Conservation (phyloP, 768 basidiomycete species). For the Suillus lakei region DNA sequence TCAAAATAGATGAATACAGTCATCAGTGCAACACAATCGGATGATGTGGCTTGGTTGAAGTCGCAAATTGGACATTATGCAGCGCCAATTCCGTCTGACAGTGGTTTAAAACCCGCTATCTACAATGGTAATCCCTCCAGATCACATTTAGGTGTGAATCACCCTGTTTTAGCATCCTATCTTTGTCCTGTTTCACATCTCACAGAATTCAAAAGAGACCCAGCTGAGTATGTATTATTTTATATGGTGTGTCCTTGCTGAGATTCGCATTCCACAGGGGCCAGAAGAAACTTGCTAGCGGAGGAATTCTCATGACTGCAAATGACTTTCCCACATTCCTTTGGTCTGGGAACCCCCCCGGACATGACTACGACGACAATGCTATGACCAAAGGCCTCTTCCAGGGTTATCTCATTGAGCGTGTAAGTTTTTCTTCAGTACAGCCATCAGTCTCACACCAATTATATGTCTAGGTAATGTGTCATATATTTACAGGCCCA, state of each 20-base stretch:
- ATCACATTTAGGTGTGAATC: conserved; percentile 7
- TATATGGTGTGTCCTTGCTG: neutral
- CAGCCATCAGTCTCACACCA: neutral
- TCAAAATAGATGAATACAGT: conserved; percentile 2
- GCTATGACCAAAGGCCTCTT: neutral
- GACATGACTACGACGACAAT: conserved; percentile 2
- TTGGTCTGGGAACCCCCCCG: conserved; percentile 7
- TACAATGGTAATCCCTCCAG: neutral
- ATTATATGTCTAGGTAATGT: neutral
- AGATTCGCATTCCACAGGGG: neutral
- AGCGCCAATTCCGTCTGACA: neutral
- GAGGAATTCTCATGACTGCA: conserved; percentile 1
- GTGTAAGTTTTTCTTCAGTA: conserved; percentile 1
- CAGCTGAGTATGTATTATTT: neutral
- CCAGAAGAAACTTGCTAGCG: conserved; percentile 1
- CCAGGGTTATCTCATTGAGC: neutral
- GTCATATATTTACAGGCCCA: conserved; percentile 14
- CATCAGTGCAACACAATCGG: neutral
- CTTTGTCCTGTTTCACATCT: neutral
- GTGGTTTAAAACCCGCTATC: conserved; percentile 1
- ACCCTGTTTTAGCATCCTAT: neutral
- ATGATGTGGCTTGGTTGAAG: conserved; percentile 1
- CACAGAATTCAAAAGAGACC: neutral
- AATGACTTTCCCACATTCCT: conserved; percentile 8
- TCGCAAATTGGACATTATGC: neutral